These are phyloP conservation scores for Candida berthetii DNA, from an alignment of 805 yeast species.

Conservation along the genomic window DNA sequence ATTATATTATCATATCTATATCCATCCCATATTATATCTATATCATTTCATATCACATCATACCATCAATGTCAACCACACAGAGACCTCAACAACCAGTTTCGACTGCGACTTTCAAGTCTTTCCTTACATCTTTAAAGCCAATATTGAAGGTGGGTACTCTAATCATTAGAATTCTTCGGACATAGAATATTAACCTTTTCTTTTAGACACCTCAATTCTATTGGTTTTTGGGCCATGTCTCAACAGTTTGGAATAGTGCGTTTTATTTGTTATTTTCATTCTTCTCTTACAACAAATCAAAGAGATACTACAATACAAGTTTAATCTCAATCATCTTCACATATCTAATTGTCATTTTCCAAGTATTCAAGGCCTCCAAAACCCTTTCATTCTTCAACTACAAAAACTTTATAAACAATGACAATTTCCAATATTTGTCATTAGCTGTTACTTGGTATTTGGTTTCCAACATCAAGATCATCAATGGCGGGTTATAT, in stretches of 20 bases:
- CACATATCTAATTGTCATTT: constrained; percentile 59
- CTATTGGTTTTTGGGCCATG: constrained; percentile 66
- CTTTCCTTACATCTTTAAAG: constrained; percentile 11
- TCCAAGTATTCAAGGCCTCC: constrained; percentile 46
- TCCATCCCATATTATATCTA: too few relatives aligned
- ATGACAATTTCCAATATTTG: constrained; percentile 65
- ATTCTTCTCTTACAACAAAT: constrained; percentile 28
- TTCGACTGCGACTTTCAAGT: constrained; percentile 5
- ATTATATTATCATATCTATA: too few relatives aligned
- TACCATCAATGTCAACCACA: too few relatives aligned
- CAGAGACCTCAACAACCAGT: not conserved
- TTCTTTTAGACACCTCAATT: constrained; percentile 48
- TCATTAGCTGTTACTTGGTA: constrained; percentile 33
- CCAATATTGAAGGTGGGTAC: constrained; percentile 10
- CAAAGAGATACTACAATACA: constrained; percentile 31
- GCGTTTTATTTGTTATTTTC: constrained; percentile 32
- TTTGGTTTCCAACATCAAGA: constrained; percentile 34
- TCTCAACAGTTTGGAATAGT: constrained; percentile 38
- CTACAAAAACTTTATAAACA: constrained; percentile 25
- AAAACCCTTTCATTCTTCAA: constrained; percentile 21
- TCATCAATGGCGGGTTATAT: constrained; percentile 42
- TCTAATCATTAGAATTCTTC: too few relatives aligned
- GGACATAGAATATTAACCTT: too few relatives aligned
- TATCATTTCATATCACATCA: too few relatives aligned
- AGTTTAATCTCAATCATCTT: constrained; percentile 45